Evolutionary conservation across 2,329 filamentous ascomycete species (phyloP).

Genomic region (Claviceps africana): DNA sequence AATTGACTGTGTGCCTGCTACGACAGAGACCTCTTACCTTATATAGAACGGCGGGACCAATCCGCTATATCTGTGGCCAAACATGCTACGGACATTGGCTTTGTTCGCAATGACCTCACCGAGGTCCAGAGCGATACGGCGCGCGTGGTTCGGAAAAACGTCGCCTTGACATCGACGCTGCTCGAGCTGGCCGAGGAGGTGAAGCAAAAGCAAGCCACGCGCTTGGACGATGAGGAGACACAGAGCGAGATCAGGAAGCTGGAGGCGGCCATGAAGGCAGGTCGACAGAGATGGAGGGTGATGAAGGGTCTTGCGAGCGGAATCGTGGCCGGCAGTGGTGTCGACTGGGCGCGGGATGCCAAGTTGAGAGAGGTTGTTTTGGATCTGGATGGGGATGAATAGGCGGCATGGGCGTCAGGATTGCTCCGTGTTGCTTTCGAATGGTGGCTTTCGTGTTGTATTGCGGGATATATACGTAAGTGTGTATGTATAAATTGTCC

Average conservation of each 20-base stretch:
- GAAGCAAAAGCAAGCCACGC: conserved; percentile 36
- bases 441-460: too few species aligned
- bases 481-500: too few species aligned
- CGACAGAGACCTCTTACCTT: conserved; percentile 49
- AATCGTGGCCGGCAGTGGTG: conserved; percentile 64
- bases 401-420: neutral
- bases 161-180: conserved; percentile 46
- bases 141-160: conserved; percentile 44
- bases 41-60: conserved; percentile 53
- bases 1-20: neutral
- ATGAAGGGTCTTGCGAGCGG: conserved; percentile 70
- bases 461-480: too few species aligned
- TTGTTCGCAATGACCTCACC: conserved; percentile 38
- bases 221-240: conserved; percentile 37
- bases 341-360: conserved; percentile 65
- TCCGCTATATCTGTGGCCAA: conserved; percentile 50
- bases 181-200: conserved; percentile 47
- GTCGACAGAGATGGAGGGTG: conserved; percentile 54
- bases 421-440: neutral
- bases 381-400: conserved; percentile 35
- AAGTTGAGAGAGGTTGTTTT: conserved; percentile 57
- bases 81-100: conserved; percentile 38
- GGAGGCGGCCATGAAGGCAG: conserved; percentile 45
- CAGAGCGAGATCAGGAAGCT: conserved; percentile 42
- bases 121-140: conserved; percentile 45